Evolutionary conservation across 2,329 filamentous ascomycete species (phyloP).

Genomic region (Aspergillus luchuensis): DNA sequence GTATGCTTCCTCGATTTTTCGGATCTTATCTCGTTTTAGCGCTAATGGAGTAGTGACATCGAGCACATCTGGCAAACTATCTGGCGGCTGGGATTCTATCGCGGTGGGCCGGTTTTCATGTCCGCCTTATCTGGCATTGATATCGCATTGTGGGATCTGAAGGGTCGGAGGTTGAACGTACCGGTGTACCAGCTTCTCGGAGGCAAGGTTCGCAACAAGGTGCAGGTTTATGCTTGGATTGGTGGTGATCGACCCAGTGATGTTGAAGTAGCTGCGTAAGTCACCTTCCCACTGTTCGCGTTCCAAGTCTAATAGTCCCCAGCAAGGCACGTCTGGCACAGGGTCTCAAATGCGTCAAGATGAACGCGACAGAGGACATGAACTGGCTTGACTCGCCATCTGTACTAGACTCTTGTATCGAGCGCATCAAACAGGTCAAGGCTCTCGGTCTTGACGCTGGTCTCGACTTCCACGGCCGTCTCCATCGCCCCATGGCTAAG

Average conservation of each 20-base stretch:
- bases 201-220: constrained; percentile 68
- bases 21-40: too few species aligned
- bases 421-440: constrained; percentile 69
- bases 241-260: constrained; percentile 71
- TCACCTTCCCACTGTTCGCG: not conserved
- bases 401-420: constrained; percentile 63
- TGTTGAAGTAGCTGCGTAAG: constrained; percentile 61
- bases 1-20: constrained; percentile 44
- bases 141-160: constrained; percentile 78
- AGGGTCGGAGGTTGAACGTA: constrained; percentile 64
- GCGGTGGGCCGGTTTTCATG: constrained; percentile 79
- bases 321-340: constrained; percentile 51
- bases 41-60: constrained; percentile 62
- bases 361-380: constrained; percentile 77
- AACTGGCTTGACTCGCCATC: constrained; percentile 75
- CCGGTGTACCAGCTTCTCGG: constrained; percentile 74
- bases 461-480: constrained; percentile 75
- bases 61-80: constrained; percentile 79
- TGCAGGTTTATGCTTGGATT: constrained; percentile 78
- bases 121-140: constrained; percentile 75
- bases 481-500: constrained; percentile 78
- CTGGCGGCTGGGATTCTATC: constrained; percentile 73
- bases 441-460: constrained; percentile 70
- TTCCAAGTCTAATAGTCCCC: not conserved
- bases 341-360: constrained; percentile 60